Evolutionary conservation across 352 stramenopile species (phyloP).

Genomic region (Phytophthora parvispora): DNA sequence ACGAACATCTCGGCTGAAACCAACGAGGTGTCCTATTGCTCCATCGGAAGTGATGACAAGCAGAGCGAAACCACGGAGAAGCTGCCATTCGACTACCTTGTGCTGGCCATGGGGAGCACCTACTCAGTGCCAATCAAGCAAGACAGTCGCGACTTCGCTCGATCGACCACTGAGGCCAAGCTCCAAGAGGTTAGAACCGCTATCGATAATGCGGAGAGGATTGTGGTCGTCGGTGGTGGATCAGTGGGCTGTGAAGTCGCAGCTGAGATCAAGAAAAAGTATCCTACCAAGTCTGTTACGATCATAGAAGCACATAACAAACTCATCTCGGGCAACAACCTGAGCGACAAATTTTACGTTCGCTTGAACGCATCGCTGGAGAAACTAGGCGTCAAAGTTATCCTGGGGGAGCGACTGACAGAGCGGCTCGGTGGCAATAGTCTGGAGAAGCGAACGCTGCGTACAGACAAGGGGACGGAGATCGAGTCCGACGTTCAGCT

Average conservation of each 20-base stretch:
- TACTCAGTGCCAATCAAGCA: constrained; percentile 45
- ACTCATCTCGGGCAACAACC: constrained; percentile 31
- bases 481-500: constrained; percentile 49
- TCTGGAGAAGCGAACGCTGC: constrained; percentile 29
- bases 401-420: constrained; percentile 34
- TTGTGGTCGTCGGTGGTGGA: constrained; percentile 42
- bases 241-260: constrained; percentile 45
- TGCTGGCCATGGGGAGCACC: constrained; percentile 48
- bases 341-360: constrained; percentile 26
- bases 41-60: constrained; percentile 29
- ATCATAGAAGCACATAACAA: constrained; percentile 33
- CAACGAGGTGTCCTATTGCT: constrained; percentile 31
- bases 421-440: constrained; percentile 28
- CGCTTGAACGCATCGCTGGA: constrained; percentile 23
- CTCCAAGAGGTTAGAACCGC: constrained; percentile 30
- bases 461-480: constrained; percentile 37
- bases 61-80: constrained; percentile 15
- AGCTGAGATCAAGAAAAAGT: constrained; percentile 43
- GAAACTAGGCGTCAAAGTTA: constrained; percentile 32
- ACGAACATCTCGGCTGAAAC: constrained; percentile 30
- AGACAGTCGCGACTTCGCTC: constrained; percentile 20
- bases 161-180: constrained; percentile 29
- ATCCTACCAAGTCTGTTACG: constrained; percentile 43
- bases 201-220: constrained; percentile 31
- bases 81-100: constrained; percentile 48